Percentiles rank a stretch among this genome's conserved stretches.
Evolutionary conservation across 345 rosid species (phyloP).

Genomic region (Raphanus raphanistrum): DNA sequence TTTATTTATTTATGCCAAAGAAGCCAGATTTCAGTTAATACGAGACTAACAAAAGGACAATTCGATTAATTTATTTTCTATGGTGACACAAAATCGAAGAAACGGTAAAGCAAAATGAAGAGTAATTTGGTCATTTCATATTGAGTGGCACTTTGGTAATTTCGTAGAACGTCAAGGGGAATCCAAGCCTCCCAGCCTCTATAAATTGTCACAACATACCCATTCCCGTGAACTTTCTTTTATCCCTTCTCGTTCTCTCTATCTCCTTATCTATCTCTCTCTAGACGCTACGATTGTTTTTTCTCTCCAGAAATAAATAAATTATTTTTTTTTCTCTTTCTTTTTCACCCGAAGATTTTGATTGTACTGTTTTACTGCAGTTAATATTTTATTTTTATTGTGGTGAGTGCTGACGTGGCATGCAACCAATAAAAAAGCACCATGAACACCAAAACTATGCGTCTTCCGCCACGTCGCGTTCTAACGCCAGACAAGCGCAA

Average conservation of each 20-base stretch:
- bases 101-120: conserved; percentile 30
- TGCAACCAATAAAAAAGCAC: conserved; percentile 37
- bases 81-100: conserved; percentile 27
- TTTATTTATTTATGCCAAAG: not conserved
- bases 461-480: conserved; percentile 78
- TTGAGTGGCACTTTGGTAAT: conserved; percentile 29
- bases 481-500: conserved; percentile 65
- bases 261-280: not conserved
- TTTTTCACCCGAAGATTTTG: not conserved
- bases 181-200: not conserved
- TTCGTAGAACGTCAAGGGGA: not conserved
- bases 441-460: conserved; percentile 84
- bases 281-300: not conserved
- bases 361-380: conserved; percentile 2
- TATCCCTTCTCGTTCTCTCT: not conserved
- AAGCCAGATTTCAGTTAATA: not conserved
- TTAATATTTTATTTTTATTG: conserved; percentile 11
- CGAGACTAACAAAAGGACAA: not conserved
- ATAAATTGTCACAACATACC: conserved; percentile 40
- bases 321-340: not conserved
- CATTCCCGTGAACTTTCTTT: not conserved
- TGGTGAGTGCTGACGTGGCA: conserved; percentile 65
- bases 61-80: not conserved
- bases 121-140: conserved; percentile 22
- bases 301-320: not conserved